These are phyloP conservation scores for Pyrenophora graminea DNA, from an alignment of 2,329 filamentous ascomycete species.

Conservation along the genomic window DNA sequence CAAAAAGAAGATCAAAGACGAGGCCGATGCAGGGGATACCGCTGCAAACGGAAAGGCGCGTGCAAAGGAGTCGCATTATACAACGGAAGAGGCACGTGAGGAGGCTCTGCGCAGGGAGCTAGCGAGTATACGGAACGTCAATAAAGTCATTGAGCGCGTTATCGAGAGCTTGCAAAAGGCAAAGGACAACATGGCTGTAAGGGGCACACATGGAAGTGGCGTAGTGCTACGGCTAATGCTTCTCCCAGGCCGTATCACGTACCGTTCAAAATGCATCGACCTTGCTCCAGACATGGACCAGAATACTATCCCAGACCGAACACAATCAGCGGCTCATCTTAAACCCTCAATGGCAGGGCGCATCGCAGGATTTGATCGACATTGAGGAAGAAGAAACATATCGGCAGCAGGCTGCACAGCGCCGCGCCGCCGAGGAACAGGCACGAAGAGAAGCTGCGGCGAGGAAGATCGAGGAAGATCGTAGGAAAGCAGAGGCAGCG, in stretches of 20 bases:
- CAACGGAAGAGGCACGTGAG: constrained; percentile 71
- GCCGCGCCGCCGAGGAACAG: constrained; percentile 77
- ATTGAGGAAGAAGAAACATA: constrained; percentile 78
- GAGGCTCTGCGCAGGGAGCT: constrained; percentile 77
- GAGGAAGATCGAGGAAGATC: constrained; percentile 56
- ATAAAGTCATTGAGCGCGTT: constrained; percentile 81
- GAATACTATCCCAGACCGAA: constrained; percentile 94
- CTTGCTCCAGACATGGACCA: constrained; percentile 91
- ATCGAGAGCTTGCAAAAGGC: constrained; percentile 72
- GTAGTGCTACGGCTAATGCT: constrained; percentile 12
- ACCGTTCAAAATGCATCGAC: constrained; percentile 88
- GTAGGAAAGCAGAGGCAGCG: constrained; percentile 63
- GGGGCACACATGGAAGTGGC: constrained; percentile 22
- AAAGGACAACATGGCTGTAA: constrained; percentile 76
- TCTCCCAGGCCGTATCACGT: constrained; percentile 71
- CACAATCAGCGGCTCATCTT: constrained; percentile 93
- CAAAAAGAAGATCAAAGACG: constrained; percentile 43
- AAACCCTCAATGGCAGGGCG: constrained; percentile 86
- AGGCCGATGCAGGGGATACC: constrained; percentile 48
- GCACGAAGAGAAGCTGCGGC: constrained; percentile 72
- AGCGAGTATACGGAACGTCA: constrained; percentile 81
- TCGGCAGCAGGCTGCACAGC: constrained; percentile 76
- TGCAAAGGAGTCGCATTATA: constrained; percentile 58
- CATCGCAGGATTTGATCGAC: constrained; percentile 78
- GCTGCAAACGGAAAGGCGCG: constrained; percentile 45